Base-by-base conservation (phyloP, 805 yeast species). In the Wickerhamomyces silvicola region DNA sequence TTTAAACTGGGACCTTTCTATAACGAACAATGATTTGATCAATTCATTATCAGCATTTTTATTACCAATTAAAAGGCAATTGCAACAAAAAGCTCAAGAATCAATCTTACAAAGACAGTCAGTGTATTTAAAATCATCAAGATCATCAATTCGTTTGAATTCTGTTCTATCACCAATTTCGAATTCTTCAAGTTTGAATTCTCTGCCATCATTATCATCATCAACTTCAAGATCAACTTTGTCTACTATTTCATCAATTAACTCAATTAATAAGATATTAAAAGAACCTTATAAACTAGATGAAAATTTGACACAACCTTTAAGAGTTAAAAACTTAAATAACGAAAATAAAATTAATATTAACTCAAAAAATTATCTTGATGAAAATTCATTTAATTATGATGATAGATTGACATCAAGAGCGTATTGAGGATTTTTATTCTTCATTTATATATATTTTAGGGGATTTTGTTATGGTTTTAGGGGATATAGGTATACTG, bases 1-100 rank as follows among this genome's bases (percentile, higher is more conserved):
- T 41, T 70, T 90, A 36, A 81, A 85, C 47, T 90, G 97, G 97
- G 78, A 85, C 48, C 66, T 92, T 29, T 66, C 72, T 17, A 77
- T 92, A 30, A 61, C 74, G 19, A 78, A 77, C 43, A 69, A 71
- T 21, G 97, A 90, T 45, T 70, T 90, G 37, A 64, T 76, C 36
- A 58, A 65, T 30, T 80, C 80, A 17, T 67, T 88, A 33, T 75
- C 80, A 30, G 87, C 87, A 18, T 85, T 90, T 62, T 62, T 90
- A 35, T 62, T 67, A 12, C 82, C 86, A 27, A 84, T 88, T 57
- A 84, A 81, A 60, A 59, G 45, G 7, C 43, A 48, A 21, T 27
- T 52, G 10, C 32, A 41, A 40, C 35, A 37, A 18, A 35, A 44
- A 20, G 43, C 45, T 22, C 50, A 45, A 30, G 49, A 52, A n/a